Percentiles rank a stretch among this genome's conserved stretches.
Evolutionary conservation across 345 rosid species (phyloP).

Genomic region (Acer saccharum): DNA sequence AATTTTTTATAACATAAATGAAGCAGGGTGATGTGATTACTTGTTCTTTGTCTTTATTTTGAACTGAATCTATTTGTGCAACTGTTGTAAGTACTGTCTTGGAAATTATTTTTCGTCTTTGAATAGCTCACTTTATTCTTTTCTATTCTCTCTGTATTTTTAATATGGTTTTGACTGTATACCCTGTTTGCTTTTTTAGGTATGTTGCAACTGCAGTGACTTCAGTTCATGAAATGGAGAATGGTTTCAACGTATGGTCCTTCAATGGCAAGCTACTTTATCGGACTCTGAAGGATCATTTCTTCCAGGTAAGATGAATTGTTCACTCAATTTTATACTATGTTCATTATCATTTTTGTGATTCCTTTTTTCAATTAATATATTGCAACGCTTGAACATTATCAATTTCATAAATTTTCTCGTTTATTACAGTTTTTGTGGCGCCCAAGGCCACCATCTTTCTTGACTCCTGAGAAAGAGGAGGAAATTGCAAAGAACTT

Average conservation of each 20-base stretch:
- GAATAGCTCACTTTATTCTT: background rate
- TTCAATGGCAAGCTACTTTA: constrained; percentile 85
- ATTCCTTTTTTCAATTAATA: background rate
- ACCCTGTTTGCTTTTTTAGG: constrained; percentile 31
- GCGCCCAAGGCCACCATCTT: constrained; percentile 92
- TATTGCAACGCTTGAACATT: background rate
- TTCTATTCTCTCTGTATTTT: background rate
- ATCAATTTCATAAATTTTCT: background rate
- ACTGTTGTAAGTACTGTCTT: background rate
- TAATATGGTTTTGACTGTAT: constrained; percentile 10
- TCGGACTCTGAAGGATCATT: constrained; percentile 82
- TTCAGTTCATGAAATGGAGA: constrained; percentile 97
- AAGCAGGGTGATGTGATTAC: background rate
- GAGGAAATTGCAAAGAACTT: constrained; percentile 89
- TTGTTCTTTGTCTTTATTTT: background rate
- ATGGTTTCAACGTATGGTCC: constrained; percentile 94
- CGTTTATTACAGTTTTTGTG: constrained; percentile 54
- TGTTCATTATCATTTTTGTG: background rate
- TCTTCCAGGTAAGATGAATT: constrained; percentile 71
- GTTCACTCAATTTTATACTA: background rate
- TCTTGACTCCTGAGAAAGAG: constrained; percentile 81
- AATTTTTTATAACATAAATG: constrained; percentile 9
- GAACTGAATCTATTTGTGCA: background rate
- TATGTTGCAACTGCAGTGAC: constrained; percentile 89
- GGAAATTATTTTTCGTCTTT: background rate